phyloP scores from a whole-genome alignment of 2,329 filamentous ascomycete species.

The Diaporthe capsici region DNA sequence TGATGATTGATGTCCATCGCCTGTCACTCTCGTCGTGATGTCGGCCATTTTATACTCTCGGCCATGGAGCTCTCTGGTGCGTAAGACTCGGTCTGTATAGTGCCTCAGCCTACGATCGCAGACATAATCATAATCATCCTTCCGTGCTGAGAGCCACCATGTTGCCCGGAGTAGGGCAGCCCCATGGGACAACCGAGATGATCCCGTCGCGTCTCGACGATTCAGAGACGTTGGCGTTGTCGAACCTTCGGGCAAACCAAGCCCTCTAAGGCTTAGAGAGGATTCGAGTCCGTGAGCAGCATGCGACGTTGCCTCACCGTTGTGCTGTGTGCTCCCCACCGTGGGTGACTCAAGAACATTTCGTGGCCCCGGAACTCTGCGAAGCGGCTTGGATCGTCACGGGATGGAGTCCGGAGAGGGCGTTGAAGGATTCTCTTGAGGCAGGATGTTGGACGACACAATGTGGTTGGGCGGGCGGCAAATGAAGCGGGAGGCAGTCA shows the following conservation, averaged over 20 bases:
- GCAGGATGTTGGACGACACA: not conserved
- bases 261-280: slow-evolving; percentile 12
- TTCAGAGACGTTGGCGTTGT: slow-evolving; percentile 19
- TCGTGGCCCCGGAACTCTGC: slow-evolving; percentile 10
- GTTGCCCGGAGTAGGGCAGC: not conserved
- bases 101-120: slow-evolving; percentile 12
- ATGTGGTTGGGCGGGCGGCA: slow-evolving; percentile 30
- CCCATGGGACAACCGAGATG: slow-evolving; percentile 27
- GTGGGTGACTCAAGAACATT: slow-evolving; percentile 27
- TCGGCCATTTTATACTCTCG: slow-evolving; percentile 13
- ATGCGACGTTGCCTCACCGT: slow-evolving; percentile 30
- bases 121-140: slow-evolving; percentile 10
- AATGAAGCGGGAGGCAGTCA: slow-evolving; percentile 29
- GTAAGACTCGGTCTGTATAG: slow-evolving; percentile 3
- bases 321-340: not conserved
- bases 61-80: not conserved
- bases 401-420: slow-evolving; percentile 10
- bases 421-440: slow-evolving; percentile 14
- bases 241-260: slow-evolving; percentile 20
- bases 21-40: not conserved
- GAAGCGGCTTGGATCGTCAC: slow-evolving; percentile 28
- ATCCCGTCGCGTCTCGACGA: slow-evolving; percentile 13
- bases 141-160: not conserved
- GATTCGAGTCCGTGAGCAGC: slow-evolving; percentile 9
- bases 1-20: not conserved